Base-by-base conservation (phyloP, 1,284 basidiomycete species). In the Leccinum solheimii region DNA sequence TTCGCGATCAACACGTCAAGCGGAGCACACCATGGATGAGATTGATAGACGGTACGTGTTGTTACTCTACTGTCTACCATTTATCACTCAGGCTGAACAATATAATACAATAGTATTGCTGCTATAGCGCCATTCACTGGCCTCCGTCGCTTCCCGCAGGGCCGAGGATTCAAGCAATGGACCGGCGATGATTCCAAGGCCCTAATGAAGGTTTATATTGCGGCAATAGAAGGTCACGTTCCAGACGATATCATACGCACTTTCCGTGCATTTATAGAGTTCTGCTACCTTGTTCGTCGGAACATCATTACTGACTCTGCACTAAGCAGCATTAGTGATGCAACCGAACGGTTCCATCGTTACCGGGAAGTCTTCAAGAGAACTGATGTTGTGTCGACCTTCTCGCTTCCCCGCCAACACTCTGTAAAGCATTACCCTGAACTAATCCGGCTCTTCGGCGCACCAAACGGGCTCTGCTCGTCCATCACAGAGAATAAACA, bases 131-230 rank as follows among this genome's bases (percentile, higher is more conserved):
- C 55, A 1, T 60, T 58, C 2, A 7, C 49, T 10, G 50, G 56
- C 2, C 23, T 50, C 0, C 23, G 23, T 50, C 14, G 23, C 23
- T 50, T 50, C 23, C 23, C 48, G 8, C 23, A 50, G 48, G 48
- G 48, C 23, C 7, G 23, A 3, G 48, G 48, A 50, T 62, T 62
- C 59, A 62, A 61, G 5, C 59, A 62, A 1, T 62, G 60, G 60
- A 62, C 53, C 0, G 19, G 60, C 5, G 2, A 61, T 5, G 43
- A 61, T 10, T 62, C 36, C 6, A 61, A 62, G 34, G 60, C 30
- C 1, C 30, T 61, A 7, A 61, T 61, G 51, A 60, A 60, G 60
- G 43, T 54, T 23, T 63, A 63, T 5, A 43, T 64, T 45, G 26
- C 3, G 0, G 62, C 62, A 14, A 64, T 64, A 1, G 36, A 64